Conservation (phyloP, 768 basidiomycete genomes). For the Austroboletus festivus region DNA sequence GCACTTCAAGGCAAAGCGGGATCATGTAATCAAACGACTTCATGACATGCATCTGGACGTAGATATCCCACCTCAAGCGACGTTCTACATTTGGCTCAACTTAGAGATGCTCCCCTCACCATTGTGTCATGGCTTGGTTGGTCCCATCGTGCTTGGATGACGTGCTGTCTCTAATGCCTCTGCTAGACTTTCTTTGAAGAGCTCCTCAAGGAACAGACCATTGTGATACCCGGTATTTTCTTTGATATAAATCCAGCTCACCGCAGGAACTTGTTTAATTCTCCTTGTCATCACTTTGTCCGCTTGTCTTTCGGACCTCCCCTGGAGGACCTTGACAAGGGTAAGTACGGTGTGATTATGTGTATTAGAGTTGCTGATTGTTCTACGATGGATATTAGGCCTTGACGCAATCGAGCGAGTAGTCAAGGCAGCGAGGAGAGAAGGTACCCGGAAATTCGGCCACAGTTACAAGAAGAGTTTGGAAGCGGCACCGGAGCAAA, state of each 20-base stretch:
- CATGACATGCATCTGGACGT: conserved; percentile 76
- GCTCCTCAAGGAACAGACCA: conserved; percentile 84
- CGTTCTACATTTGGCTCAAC: conserved; percentile 96
- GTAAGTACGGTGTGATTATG: conserved; percentile 31
- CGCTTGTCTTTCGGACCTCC: conserved; percentile 86
- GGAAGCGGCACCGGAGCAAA: conserved; percentile 32
- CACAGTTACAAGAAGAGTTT: conserved; percentile 66
- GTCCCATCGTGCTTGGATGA: conserved; percentile 18
- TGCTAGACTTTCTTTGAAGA: conserved; percentile 89
- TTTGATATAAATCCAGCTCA: conserved; percentile 79
- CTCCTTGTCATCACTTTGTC: conserved; percentile 88
- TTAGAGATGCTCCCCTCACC: conserved; percentile 76
- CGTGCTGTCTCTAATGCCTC: background rate
- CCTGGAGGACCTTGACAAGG: conserved; percentile 73
- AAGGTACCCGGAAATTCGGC: conserved; percentile 60
- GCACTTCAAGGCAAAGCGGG: conserved; percentile 89
- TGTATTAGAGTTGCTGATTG: background rate
- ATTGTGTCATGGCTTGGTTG: conserved; percentile 81
- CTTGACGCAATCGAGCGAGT: conserved; percentile 84
- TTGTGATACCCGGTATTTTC: conserved; percentile 89
- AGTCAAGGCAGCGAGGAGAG: conserved; percentile 62
- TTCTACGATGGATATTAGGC: conserved; percentile 38
- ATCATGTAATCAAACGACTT: conserved; percentile 83
- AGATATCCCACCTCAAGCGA: conserved; percentile 68
- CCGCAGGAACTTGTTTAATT: conserved; percentile 84